These are phyloP conservation scores for Smallanthus sonchifolius DNA, from an alignment of 129 eudicot species.

Conservation along the genomic window DNA sequence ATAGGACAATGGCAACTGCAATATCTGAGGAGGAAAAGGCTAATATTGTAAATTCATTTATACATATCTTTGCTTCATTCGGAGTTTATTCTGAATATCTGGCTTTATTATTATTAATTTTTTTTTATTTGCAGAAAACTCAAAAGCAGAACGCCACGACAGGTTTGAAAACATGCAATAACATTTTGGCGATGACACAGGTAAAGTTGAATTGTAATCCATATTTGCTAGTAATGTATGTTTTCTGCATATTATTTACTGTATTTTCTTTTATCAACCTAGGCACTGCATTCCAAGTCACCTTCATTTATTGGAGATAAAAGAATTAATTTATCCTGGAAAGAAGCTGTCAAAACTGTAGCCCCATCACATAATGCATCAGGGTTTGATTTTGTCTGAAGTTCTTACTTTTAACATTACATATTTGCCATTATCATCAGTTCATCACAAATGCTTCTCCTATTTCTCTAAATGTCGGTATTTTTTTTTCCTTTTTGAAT, in stretches of 20 bases:
- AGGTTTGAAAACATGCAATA: conserved; percentile 89
- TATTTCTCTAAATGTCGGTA: neutral
- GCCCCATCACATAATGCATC: conserved; percentile 34
- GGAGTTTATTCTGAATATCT: conserved; percentile 11
- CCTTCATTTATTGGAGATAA: conserved; percentile 93
- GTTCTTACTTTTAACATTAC: neutral
- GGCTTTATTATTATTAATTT: conserved; percentile 25
- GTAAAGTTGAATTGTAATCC: conserved; percentile 25
- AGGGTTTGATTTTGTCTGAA: conserved; percentile 41
- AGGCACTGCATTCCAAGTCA: conserved; percentile 74
- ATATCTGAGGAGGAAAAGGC: conserved; percentile 77
- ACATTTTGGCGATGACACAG: conserved; percentile 90
- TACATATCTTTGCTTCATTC: neutral
- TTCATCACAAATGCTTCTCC: neutral
- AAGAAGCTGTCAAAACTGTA: conserved; percentile 57
- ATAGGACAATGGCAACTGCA: conserved; percentile 56
- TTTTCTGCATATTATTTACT: neutral
- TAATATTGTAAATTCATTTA: conserved; percentile 51
- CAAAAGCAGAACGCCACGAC: conserved; percentile 83
- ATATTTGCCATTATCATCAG: neutral
- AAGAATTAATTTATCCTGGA: conserved; percentile 79
- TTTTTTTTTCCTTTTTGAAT: neutral
- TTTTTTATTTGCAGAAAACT: conserved; percentile 53
- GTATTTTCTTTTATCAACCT: conserved; percentile 9
- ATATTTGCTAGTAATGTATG: too few relatives aligned